phyloP scores from a whole-genome alignment of 176 grass and related monocot genomes.

The Aegilops bicornis region DNA sequence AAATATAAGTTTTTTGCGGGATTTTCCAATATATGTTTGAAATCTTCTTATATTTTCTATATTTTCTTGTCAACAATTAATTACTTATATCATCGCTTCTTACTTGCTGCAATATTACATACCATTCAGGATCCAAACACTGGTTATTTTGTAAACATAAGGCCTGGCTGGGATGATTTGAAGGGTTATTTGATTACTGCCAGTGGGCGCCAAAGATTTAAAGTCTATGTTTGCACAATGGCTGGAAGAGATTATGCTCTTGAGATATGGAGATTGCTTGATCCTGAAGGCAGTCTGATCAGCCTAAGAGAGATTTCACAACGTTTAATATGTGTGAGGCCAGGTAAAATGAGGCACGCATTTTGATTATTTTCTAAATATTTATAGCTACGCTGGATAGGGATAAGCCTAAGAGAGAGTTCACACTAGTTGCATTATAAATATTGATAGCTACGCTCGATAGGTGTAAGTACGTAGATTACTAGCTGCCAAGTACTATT shows the following conservation, averaged over 20 bases:
- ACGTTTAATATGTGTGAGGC: constrained; percentile 59
- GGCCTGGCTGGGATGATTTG: constrained; percentile 60
- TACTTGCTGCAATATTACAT: neutral
- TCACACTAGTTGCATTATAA: too few relatives aligned
- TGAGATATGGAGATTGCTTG: constrained; percentile 71
- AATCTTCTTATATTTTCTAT: neutral
- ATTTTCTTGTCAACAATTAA: neutral
- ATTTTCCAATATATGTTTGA: neutral
- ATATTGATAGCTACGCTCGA: neutral
- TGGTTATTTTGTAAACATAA: constrained; percentile 60
- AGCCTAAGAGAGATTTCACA: constrained; percentile 42
- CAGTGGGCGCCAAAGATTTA: constrained; percentile 56
- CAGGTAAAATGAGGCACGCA: constrained; percentile 34
- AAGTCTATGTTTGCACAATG: constrained; percentile 74
- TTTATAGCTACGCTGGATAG: neutral
- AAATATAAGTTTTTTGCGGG: too few relatives aligned
- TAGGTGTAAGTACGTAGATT: neutral
- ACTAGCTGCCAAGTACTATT: neutral
- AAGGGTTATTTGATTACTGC: constrained; percentile 52
- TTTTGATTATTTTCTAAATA: neutral
- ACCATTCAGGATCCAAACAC: constrained; percentile 38
- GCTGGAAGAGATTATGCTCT: constrained; percentile 62
- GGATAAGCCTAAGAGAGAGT: too few relatives aligned
- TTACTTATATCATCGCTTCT: neutral
- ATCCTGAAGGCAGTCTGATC: constrained; percentile 50